Evolutionary conservation across 495 filamentous ascomycete genomes (phyloP).

Genomic region (Penicillium ucsense): DNA sequence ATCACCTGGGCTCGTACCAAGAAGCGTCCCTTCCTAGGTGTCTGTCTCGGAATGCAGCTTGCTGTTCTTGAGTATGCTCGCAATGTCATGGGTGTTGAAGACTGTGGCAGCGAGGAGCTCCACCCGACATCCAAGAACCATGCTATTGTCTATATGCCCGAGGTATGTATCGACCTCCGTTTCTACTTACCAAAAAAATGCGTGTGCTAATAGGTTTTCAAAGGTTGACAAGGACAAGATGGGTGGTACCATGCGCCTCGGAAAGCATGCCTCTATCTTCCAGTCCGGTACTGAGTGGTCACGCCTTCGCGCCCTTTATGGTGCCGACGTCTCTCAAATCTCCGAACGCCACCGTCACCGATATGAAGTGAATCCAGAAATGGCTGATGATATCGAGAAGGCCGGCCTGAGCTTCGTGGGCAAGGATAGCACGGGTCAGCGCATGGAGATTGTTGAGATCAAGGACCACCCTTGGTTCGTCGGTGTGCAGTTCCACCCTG

Average conservation of each 20-base stretch:
- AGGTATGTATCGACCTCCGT: conserved; percentile 36
- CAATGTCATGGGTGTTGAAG: conserved; percentile 50
- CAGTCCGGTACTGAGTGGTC: conserved; percentile 72
- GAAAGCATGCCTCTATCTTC: conserved; percentile 64
- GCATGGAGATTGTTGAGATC: conserved; percentile 89
- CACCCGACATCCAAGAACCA: conserved; percentile 43
- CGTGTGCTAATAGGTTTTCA: not conserved
- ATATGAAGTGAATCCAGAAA: conserved; percentile 36
- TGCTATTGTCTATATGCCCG: conserved; percentile 85
- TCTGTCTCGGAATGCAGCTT: conserved; percentile 92
- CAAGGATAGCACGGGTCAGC: conserved; percentile 71
- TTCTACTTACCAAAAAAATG: not conserved
- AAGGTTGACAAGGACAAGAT: conserved; percentile 52
- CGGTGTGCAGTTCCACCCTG: conserved; percentile 82
- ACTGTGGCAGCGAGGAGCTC: conserved; percentile 60
- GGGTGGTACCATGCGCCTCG: conserved; percentile 91
- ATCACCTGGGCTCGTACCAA: conserved; percentile 76
- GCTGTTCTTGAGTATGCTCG: conserved; percentile 87
- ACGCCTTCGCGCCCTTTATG: conserved; percentile 67
- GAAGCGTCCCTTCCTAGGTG: conserved; percentile 74
- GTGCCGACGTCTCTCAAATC: conserved; percentile 25
- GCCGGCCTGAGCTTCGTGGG: conserved; percentile 41
- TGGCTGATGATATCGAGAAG: conserved; percentile 22
- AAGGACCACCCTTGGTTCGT: conserved; percentile 88
- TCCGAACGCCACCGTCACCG: conserved; percentile 40